Base-by-base conservation (phyloP, 2,329 filamentous ascomycete species). In the Epichloe coenophiala region DNA sequence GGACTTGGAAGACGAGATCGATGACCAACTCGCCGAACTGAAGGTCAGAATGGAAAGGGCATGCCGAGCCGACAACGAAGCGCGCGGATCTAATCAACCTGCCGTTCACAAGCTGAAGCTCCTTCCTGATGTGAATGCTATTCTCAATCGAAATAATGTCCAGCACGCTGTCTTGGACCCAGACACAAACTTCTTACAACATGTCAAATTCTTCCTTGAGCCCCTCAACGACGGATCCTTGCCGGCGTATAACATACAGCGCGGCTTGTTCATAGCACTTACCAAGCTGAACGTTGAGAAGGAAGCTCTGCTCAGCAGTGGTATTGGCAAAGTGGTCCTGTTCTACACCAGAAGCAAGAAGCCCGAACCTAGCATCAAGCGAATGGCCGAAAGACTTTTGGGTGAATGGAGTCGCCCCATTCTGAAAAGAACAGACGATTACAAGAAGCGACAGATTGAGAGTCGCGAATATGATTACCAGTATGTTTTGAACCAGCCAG, bases 331-430 rank as follows among this genome's bases (percentile, higher is more conserved):
- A 66, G 88, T 98, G 45, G 85, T 96, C 48, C 80, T 95, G 55
- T 98, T 96, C 71, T 98, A 98, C 70, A 96, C 90, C 47, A 90
- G 90, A 69, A 95, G 87, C 73, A 94, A 90, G 71, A 84, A 88
- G 57, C 86, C 90, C 1, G 88, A 97, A 68, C 74, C 84, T 4
- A 78, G 76, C 54, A 96, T 98, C 73, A 96, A 96, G 74, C 83
- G 91, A 58, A 88, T 90, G 70, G 93, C 93, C 1, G 90, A 97
- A 71, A 81, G 86, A 46, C 74, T 97, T n/a, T 75, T 96, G 51
- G 88, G 87, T 51, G 91, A 97, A 64, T 98, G 93, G 93, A 95
- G 89, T 56, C 78, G 93, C 40, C 90, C 91, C 4, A 95, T 98
- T 56, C 75, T 98, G 49, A 91, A 94, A 71, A 83, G 89, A 58